phyloP scores from a whole-genome alignment of 371 early-diverging fungal species.

The Nosema muscidifuracis region DNA sequence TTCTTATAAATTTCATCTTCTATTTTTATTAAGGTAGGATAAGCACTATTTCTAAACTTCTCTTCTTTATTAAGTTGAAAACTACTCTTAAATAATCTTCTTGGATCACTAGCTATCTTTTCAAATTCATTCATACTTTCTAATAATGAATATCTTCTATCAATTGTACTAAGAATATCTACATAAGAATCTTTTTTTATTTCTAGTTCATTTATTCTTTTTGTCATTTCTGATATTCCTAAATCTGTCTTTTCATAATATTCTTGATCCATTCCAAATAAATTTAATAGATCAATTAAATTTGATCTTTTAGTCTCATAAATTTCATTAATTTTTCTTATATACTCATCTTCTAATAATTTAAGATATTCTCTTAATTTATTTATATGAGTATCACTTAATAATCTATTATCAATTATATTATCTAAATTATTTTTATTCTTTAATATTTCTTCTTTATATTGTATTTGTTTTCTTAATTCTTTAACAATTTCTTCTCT shows the following conservation, averaged over 20 bases:
- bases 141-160: conserved; percentile 48
- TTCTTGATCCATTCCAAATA: conserved; percentile 14
- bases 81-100: conserved; percentile 70
- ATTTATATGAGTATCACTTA: conserved; percentile 10
- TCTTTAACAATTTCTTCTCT: conserved; percentile 25
- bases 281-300: conserved; percentile 10
- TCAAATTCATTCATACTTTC: conserved; percentile 75
- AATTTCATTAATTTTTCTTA: conserved; percentile 41
- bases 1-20: conserved; percentile 66
- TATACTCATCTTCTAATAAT: conserved; percentile 35
- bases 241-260: conserved; percentile 31
- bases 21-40: conserved; percentile 70
- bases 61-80: conserved; percentile 77
- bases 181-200: conserved; percentile 23
- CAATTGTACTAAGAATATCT: conserved; percentile 37
- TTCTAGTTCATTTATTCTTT: conserved; percentile 28
- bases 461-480: conserved; percentile 14
- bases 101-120: conserved; percentile 73
- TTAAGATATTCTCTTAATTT: conserved; percentile 4
- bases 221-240: conserved; percentile 35
- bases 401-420: background rate
- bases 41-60: conserved; percentile 73
- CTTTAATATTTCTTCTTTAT: conserved; percentile 27
- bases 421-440: background rate
- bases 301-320: conserved; percentile 1